Percentiles rank a stretch among this genome's conserved stretches.
Evolutionary conservation across 495 filamentous ascomycete genomes (phyloP).

Genomic region (Trichocladium antarcticum): DNA sequence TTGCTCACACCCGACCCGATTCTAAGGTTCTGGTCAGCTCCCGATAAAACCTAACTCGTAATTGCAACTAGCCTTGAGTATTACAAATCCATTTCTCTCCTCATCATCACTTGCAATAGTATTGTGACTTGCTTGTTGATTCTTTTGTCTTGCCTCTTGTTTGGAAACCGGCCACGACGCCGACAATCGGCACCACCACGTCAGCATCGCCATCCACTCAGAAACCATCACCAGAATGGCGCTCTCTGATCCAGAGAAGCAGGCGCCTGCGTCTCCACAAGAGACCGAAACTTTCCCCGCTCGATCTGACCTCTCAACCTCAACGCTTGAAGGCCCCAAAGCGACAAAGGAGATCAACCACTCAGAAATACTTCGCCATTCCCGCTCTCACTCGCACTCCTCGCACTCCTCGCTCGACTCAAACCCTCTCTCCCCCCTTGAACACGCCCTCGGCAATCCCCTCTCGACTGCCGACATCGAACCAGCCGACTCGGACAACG

Average conservation of each 20-base stretch:
- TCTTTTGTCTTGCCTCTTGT: too few species aligned
- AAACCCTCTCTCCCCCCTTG: constrained; percentile 27
- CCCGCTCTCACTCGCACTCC: constrained; percentile 1
- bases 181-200: too few species aligned
- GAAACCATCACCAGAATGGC: not conserved
- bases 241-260: not conserved
- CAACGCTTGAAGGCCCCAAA: not conserved
- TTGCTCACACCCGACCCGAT: too few species aligned
- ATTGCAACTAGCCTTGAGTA: too few species aligned
- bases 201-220: too few species aligned
- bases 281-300: not conserved
- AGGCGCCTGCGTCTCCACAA: not conserved
- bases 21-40: too few species aligned
- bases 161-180: too few species aligned
- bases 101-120: too few species aligned
- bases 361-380: not conserved
- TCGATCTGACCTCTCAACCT: not conserved
- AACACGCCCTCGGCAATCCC: constrained; percentile 19
- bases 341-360: not conserved
- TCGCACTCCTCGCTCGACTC: constrained; percentile 17
- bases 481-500: not conserved
- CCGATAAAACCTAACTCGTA: too few species aligned
- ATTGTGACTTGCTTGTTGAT: too few species aligned
- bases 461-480: not conserved
- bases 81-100: too few species aligned